phyloP scores from a whole-genome alignment of 1,284 basidiomycete genomes.

The Moniliella sp. region DNA sequence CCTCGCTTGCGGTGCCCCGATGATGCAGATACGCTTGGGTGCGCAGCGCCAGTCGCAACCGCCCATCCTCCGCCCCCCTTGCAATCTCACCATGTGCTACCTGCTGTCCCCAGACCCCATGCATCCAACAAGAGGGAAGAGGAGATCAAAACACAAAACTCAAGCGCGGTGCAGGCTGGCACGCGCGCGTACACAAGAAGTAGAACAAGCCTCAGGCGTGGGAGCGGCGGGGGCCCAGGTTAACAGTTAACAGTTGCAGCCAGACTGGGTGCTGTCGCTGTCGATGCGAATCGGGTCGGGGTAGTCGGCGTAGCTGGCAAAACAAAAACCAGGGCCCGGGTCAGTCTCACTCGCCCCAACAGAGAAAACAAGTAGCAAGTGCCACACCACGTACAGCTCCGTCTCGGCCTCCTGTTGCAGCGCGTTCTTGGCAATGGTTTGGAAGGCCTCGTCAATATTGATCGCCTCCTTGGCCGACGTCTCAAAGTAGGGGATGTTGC shows the following conservation, averaged over 20 bases:
- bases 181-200: no score
- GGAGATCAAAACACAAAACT: no score
- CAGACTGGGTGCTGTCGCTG: slow-evolving; percentile 69
- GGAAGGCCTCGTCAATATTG: slow-evolving; percentile 98
- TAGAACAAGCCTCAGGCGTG: no score
- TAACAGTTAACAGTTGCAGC: slow-evolving; percentile 76
- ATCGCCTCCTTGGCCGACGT: slow-evolving; percentile 98
- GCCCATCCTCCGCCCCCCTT: no score
- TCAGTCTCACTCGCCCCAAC: neutral
- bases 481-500: slow-evolving; percentile 98
- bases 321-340: neutral
- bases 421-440: slow-evolving; percentile 94
- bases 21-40: no score
- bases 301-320: slow-evolving; percentile 63
- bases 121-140: no score
- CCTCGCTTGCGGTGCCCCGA: no score
- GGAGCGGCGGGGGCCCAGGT: no score
- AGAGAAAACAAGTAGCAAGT: neutral
- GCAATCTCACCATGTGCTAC: no score
- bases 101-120: no score
- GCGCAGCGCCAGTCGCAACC: no score
- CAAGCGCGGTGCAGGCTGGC: no score
- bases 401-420: slow-evolving; percentile 89
- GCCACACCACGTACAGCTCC: slow-evolving; percentile 49
- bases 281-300: slow-evolving; percentile 96